Evolutionary conservation across 2,329 filamentous ascomycete species (phyloP).

Genomic region (Didymella segeticola): DNA sequence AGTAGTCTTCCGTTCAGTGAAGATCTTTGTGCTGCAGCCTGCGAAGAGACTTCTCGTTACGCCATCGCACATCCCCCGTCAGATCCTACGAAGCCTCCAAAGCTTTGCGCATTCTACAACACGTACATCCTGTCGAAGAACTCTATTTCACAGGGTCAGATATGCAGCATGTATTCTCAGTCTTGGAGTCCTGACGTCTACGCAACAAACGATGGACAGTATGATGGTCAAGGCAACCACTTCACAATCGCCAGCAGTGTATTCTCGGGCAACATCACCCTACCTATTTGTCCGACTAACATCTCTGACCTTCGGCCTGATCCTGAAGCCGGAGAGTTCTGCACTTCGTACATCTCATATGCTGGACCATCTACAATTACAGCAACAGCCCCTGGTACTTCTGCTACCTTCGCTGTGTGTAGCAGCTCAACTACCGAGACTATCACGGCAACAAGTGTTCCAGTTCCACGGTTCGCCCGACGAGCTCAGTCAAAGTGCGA

Average conservation of each 20-base stretch:
- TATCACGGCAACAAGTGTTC: no score
- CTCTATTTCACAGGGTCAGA: constrained; percentile 37
- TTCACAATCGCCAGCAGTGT: constrained; percentile 1
- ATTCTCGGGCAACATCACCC: constrained; percentile 1
- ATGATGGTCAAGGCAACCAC: background rate
- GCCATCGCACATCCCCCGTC: background rate
- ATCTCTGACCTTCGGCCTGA: background rate
- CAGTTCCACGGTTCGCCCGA: no score
- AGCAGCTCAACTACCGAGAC: background rate
- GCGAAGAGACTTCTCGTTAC: background rate
- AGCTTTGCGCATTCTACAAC: constrained; percentile 42
- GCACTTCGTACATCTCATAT: constrained; percentile 1
- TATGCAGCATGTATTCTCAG: constrained; percentile 30
- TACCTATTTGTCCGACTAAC: background rate
- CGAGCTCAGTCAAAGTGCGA: no score
- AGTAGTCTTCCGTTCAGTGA: background rate
- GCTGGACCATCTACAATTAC: background rate
- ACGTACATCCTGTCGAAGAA: constrained; percentile 40
- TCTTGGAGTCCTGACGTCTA: constrained; percentile 10
- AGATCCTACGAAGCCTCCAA: background rate
- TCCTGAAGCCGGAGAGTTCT: background rate
- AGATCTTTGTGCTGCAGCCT: background rate
- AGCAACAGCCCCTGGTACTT: no score
- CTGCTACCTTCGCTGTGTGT: no score
- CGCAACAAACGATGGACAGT: background rate